Evolutionary conservation across 192 early-diverging fungal genomes (phyloP).

Genomic region (Umbelopsis vinacea): DNA sequence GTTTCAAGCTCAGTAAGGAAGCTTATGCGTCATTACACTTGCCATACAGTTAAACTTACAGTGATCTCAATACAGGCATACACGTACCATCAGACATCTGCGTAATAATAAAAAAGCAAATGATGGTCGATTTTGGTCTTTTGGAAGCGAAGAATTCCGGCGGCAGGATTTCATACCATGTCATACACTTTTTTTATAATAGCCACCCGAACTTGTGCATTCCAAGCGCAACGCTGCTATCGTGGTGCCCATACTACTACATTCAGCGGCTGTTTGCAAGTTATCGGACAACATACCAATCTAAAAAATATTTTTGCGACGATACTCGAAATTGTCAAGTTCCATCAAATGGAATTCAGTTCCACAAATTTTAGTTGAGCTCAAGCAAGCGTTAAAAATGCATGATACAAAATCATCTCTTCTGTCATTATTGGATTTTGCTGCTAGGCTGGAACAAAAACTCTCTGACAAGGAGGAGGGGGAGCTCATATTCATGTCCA

Average conservation of each 20-base stretch:
- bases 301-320: neutral
- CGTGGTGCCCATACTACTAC: neutral
- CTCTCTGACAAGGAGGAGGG: neutral
- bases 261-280: neutral
- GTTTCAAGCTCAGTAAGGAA: neutral
- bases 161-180: neutral
- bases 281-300: neutral
- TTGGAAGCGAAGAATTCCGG: neutral
- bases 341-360: neutral
- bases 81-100: neutral
- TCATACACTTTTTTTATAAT: neutral
- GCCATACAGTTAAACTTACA: neutral
- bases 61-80: neutral
- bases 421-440: neutral
- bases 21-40: neutral
- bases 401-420: neutral
- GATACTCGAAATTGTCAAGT: neutral
- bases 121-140: neutral
- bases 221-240: neutral
- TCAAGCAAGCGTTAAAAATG: neutral
- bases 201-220: neutral
- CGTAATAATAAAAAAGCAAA: neutral
- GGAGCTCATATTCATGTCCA: neutral
- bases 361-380: neutral
- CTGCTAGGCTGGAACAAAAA: neutral